A percentile compares a stretch with the other conserved stretches of the same genome.
These are phyloP conservation scores for Mycena sanguinolenta DNA, from an alignment of 768 basidiomycete genomes.

Conservation along the genomic window DNA sequence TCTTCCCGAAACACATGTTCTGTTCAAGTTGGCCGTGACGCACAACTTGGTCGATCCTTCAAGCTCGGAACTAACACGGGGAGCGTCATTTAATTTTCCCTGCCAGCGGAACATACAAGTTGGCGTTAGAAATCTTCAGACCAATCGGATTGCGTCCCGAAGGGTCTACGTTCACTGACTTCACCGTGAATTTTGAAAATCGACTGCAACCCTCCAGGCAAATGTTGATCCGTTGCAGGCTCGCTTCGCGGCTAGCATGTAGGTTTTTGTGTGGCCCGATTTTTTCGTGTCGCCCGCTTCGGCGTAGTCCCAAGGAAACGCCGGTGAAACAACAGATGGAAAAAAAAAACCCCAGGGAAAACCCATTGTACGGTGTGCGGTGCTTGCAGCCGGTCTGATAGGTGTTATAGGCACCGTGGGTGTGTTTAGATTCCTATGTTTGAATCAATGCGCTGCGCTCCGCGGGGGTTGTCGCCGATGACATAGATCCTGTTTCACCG, in stretches of 20 bases:
- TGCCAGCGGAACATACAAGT: not conserved
- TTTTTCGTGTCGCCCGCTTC: not conserved
- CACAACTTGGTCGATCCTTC: not conserved
- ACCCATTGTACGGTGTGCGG: too few relatives aligned
- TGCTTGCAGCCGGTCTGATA: slow-evolving; percentile 26
- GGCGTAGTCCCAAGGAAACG: slow-evolving; percentile 19
- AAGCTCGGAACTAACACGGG: not conserved
- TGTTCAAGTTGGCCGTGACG: too few relatives aligned
- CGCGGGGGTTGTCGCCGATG: slow-evolving; percentile 20
- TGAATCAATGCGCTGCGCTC: not conserved
- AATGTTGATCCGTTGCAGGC: slow-evolving; percentile 4
- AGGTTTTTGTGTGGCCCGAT: not conserved
- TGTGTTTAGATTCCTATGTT: too few relatives aligned
- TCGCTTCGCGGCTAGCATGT: not conserved
- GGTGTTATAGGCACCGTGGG: not conserved
- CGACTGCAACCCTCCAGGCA: not conserved
- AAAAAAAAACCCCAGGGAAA: not conserved
- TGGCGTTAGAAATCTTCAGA: not conserved
- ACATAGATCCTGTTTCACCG: slow-evolving; percentile 11
- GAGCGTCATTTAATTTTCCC: slow-evolving; percentile 9
- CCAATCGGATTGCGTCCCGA: slow-evolving; percentile 11
- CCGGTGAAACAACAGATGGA: slow-evolving; percentile 24
- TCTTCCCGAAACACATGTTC: not conserved
- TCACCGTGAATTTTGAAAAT: not conserved
- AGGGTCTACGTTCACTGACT: not conserved